Conservation (phyloP, 768 basidiomycete species). For the Phanerochaete carnosa region DNA sequence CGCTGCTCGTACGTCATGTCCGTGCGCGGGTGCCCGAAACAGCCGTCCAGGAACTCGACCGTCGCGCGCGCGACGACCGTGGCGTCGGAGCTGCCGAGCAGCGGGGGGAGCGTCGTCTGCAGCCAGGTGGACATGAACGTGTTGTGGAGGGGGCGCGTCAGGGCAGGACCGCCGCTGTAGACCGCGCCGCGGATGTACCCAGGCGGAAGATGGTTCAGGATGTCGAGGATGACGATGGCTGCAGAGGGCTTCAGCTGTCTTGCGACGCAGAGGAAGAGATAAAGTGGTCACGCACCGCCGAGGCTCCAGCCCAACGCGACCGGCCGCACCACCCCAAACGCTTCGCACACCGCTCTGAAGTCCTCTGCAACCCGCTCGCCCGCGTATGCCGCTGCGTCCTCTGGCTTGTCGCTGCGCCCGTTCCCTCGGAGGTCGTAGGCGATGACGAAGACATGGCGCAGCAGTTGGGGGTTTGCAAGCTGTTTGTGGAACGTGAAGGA, state of each 20-base stretch:
- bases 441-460: constrained; percentile 27
- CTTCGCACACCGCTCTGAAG: constrained; percentile 26
- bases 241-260: background rate
- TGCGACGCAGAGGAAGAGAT: background rate
- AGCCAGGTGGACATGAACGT: constrained; percentile 8
- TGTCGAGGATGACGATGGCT: constrained; percentile 5
- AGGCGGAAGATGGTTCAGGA: constrained; percentile 17
- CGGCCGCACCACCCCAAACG: constrained; percentile 20
- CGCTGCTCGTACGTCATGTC: constrained; percentile 15
- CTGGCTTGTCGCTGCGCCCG: constrained; percentile 25
- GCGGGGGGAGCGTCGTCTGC: constrained; percentile 5
- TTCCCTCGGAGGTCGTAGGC: constrained; percentile 31
- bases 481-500: constrained; percentile 35
- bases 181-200: constrained; percentile 20
- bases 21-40: constrained; percentile 14
- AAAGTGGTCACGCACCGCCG: background rate
- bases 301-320: constrained; percentile 23
- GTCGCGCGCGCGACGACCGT: constrained; percentile 9
- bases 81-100: constrained; percentile 13
- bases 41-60: constrained; percentile 21
- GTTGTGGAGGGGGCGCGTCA: constrained; percentile 15
- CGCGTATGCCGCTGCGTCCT: constrained; percentile 18
- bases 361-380: constrained; percentile 25
- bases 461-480: constrained; percentile 30
- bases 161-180: constrained; percentile 21